phyloP scores from a whole-genome alignment of 2,329 filamentous ascomycete genomes.

The Pseudohalonectria lignicola region DNA sequence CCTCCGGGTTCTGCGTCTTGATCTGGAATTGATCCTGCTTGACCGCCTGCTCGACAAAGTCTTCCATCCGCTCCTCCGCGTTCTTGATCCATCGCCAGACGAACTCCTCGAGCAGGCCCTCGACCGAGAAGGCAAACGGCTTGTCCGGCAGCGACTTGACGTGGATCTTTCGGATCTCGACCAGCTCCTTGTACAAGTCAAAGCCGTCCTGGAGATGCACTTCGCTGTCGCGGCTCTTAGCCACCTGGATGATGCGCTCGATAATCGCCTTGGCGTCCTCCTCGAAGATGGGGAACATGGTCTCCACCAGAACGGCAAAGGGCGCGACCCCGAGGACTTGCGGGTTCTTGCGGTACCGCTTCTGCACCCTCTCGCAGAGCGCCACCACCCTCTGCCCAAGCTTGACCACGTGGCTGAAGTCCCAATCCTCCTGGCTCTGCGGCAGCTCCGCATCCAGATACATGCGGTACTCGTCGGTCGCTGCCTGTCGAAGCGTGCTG shows the following conservation, averaged over 20 bases:
- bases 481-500: slow-evolving; percentile 63
- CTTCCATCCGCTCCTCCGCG: slow-evolving; percentile 68
- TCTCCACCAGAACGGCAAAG: slow-evolving; percentile 63
- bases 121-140: slow-evolving; percentile 79
- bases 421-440: slow-evolving; percentile 70
- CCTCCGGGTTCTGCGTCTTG: slow-evolving; percentile 50
- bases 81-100: slow-evolving; percentile 91
- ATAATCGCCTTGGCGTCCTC: slow-evolving; percentile 82
- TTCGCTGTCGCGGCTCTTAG: slow-evolving; percentile 59
- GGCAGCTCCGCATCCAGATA: slow-evolving; percentile 75
- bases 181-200: slow-evolving; percentile 80
- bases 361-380: slow-evolving; percentile 79
- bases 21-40: slow-evolving; percentile 83
- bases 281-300: slow-evolving; percentile 82
- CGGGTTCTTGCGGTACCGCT: slow-evolving; percentile 80
- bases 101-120: slow-evolving; percentile 77
- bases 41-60: slow-evolving; percentile 82
- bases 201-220: slow-evolving; percentile 88
- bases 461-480: slow-evolving; percentile 66
- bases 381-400: slow-evolving; percentile 79
- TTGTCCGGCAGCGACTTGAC: slow-evolving; percentile 58
- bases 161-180: slow-evolving; percentile 76
- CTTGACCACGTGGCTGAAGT: slow-evolving; percentile 82
- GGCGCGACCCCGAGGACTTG: slow-evolving; percentile 68
- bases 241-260: slow-evolving; percentile 63